A percentile compares a stretch with the other conserved stretches of the same genome.
Evolutionary conservation across 2,329 filamentous ascomycete genomes (phyloP).

Genomic region (Talaromyces sp.): DNA sequence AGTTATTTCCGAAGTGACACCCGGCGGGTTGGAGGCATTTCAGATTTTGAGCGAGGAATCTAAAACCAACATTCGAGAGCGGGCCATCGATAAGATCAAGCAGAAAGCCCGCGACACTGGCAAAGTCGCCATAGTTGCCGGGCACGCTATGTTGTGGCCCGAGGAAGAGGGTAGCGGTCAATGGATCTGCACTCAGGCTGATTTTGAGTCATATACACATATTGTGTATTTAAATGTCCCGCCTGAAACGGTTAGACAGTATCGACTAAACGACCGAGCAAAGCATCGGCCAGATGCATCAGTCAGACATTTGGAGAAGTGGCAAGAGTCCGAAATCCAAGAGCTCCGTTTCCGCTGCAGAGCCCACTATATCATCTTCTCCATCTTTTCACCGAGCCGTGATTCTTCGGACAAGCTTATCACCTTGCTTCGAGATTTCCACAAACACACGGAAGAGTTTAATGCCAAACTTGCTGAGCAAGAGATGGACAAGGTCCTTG

Average conservation of each 20-base stretch:
- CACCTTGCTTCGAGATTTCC: slow-evolving; percentile 2
- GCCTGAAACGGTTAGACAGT: slow-evolving; percentile 34
- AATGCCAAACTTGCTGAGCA: slow-evolving; percentile 19
- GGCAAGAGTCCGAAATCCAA: slow-evolving; percentile 46
- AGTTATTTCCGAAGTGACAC: slow-evolving; percentile 41
- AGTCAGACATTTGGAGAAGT: slow-evolving; percentile 39
- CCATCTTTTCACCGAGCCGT: slow-evolving; percentile 21
- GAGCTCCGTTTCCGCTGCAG: slow-evolving; percentile 43
- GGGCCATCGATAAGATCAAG: slow-evolving; percentile 45
- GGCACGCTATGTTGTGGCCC: slow-evolving; percentile 54
- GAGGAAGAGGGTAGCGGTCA: slow-evolving; percentile 25
- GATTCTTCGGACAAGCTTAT: slow-evolving; percentile 15
- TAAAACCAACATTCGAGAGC: slow-evolving; percentile 37
- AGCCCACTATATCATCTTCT: slow-evolving; percentile 46
- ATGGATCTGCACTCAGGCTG: slow-evolving; percentile 41
- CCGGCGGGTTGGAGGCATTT: slow-evolving; percentile 49
- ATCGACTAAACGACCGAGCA: slow-evolving; percentile 34
- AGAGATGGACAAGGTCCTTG: slow-evolving; percentile 33
- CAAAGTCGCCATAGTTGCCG: slow-evolving; percentile 47
- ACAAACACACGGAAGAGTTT: not conserved
- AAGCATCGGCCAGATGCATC: slow-evolving; percentile 34
- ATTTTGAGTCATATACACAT: slow-evolving; percentile 50
- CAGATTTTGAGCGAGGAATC: slow-evolving; percentile 32
- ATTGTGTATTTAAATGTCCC: slow-evolving; percentile 53
- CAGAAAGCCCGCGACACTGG: slow-evolving; percentile 31